phyloP scores from a whole-genome alignment of 2,329 filamentous ascomycete genomes.

The Anthostomella pinea region DNA sequence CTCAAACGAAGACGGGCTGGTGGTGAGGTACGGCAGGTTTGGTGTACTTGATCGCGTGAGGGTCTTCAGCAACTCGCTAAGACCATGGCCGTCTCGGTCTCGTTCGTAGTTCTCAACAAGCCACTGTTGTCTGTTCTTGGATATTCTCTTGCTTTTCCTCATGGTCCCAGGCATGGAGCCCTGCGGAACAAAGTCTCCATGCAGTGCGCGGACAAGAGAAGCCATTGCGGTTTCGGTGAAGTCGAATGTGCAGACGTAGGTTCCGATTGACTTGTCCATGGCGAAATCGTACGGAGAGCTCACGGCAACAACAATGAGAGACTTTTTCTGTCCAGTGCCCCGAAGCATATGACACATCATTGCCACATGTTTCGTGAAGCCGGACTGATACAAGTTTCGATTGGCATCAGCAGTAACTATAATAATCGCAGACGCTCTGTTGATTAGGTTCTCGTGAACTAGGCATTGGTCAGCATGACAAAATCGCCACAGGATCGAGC shows the following conservation, averaged over 20 bases:
- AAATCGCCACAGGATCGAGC: slow-evolving; percentile 11
- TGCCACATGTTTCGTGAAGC: slow-evolving; percentile 92
- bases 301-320: slow-evolving; percentile 85
- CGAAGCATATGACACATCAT: slow-evolving; percentile 90
- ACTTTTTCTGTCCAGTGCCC: slow-evolving; percentile 77
- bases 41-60: slow-evolving; percentile 66
- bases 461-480: slow-evolving; percentile 10
- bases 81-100: slow-evolving; percentile 68
- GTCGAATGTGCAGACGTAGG: slow-evolving; percentile 93
- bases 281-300: slow-evolving; percentile 97
- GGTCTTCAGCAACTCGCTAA: slow-evolving; percentile 72
- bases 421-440: slow-evolving; percentile 82
- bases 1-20: slow-evolving; percentile 73
- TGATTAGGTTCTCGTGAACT: slow-evolving; percentile 90
- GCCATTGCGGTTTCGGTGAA: slow-evolving; percentile 91
- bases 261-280: slow-evolving; percentile 85
- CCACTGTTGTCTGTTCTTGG: slow-evolving; percentile 92
- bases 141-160: slow-evolving; percentile 80
- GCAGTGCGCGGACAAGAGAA: slow-evolving; percentile 77
- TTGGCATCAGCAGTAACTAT: slow-evolving; percentile 93
- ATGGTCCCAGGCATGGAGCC: slow-evolving; percentile 70
- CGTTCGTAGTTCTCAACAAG: slow-evolving; percentile 86
- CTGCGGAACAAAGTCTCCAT: slow-evolving; percentile 65
- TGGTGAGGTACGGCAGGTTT: slow-evolving; percentile 67
- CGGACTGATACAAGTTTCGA: slow-evolving; percentile 87